Conservation (phyloP, 768 basidiomycete genomes). For the Psilocybe cyanescens region DNA sequence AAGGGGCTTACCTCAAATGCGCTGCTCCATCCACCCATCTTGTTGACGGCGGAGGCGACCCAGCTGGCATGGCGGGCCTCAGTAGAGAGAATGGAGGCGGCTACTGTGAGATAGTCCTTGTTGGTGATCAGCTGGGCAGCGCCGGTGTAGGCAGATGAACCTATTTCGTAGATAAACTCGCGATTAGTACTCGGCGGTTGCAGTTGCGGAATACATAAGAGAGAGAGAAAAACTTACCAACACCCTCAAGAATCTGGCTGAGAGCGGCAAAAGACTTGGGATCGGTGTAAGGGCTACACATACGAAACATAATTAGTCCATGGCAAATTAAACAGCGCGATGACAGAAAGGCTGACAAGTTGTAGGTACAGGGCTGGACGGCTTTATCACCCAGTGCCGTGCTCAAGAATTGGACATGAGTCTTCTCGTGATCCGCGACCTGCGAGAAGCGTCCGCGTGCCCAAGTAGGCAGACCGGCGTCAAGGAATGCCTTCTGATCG, state of each 20-base stretch:
- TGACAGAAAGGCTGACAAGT: conserved; percentile 43
- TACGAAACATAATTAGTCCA: background rate
- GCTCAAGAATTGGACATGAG: conserved; percentile 50
- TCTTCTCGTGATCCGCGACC: conserved; percentile 52
- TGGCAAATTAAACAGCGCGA: background rate
- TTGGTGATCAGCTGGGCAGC: conserved; percentile 51
- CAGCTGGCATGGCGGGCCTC: conserved; percentile 65
- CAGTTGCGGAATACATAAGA: background rate
- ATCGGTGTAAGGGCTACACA: conserved; percentile 50
- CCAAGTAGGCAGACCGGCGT: conserved; percentile 48
- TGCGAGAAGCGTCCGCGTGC: conserved; percentile 53
- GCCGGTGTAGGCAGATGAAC: conserved; percentile 57
- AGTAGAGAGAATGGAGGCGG: conserved; percentile 58
- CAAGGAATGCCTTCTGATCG: conserved; percentile 45
- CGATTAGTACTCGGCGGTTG: too few relatives aligned
- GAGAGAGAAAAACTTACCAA: conserved; percentile 33
- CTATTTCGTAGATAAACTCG: conserved; percentile 8
- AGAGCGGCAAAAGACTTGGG: conserved; percentile 52
- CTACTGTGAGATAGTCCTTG: conserved; percentile 52
- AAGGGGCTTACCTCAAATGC: conserved; percentile 42
- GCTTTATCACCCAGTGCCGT: conserved; percentile 49
- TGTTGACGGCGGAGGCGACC: conserved; percentile 49
- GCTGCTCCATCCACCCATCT: conserved; percentile 50
- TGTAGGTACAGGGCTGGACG: conserved; percentile 59
- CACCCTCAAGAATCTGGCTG: conserved; percentile 57